Base-by-base conservation (phyloP, 108 stramenopile species). In the Nitzschia inconspicua region DNA sequence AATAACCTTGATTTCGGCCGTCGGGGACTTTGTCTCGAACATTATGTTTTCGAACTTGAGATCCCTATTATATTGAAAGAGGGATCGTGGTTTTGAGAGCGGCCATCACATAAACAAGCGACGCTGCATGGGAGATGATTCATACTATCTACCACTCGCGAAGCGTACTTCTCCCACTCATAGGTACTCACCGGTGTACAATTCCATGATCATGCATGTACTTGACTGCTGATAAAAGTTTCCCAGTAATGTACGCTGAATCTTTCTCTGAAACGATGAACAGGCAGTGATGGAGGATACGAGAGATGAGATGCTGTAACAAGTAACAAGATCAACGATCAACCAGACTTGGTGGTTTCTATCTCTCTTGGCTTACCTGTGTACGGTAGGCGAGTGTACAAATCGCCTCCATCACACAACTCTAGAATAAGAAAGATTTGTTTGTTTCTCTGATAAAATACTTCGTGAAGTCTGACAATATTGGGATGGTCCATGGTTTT, bases 201-300 rank as follows among this genome's bases (percentile, higher is more conserved):
- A 97, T 76, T 2, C 84, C 85, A 32, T 91, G 82, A 31, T 84
- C 75, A 56, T 99, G 98, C 47, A 98, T 81, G 74, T 97, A 98
- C 30, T 66, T 53, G 39, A 86, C 63, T 1, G 90, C 90, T 27
- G 82, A 82, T 6, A 84, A 46, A 13, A 86, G 13, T 42, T 83
- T 61, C 31, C 72, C 67, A 32, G 77, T 68, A 22, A 93, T 85
- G 16, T 63, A 43, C 28, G 84, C 86, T 2, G 84, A 76, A 36
- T 83, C 70, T 27, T 67, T 61, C 70, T 97, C 96, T n/a, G n/a
- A n/a, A n/a, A n/a, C n/a, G n/a, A n/a, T n/a, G n/a, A n/a, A n/a
- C n/a, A n/a, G n/a, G n/a, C n/a, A n/a, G n/a, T n/a, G n/a, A n/a
- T n/a, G n/a, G n/a, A n/a, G n/a, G n/a, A n/a, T n/a, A n/a, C n/a